Conservation (phyloP, 768 basidiomycete genomes). For the Lepiota venenata region DNA sequence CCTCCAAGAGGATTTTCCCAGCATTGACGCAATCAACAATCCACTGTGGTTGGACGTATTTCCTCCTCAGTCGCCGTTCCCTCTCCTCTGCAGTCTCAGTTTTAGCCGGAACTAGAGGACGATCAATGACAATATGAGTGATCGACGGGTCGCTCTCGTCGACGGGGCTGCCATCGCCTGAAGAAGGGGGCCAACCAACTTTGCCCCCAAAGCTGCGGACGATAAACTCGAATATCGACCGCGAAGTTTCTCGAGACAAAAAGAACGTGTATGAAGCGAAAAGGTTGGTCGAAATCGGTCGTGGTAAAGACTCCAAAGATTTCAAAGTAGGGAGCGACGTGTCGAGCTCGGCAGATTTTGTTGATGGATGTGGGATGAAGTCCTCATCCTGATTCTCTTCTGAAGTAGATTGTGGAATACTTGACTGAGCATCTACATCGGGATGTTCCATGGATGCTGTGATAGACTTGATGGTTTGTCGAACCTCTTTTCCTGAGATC, state of each 20-base stretch:
- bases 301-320: conserved; percentile 57
- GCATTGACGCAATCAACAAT: conserved; percentile 94
- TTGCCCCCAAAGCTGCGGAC: conserved; percentile 89
- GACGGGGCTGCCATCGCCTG: conserved; percentile 79
- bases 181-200: conserved; percentile 84
- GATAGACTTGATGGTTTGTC: conserved; percentile 60
- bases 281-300: conserved; percentile 53
- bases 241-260: conserved; percentile 89
- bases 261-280: conserved; percentile 90
- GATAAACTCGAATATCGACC: conserved; percentile 91
- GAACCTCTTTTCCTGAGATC: conserved; percentile 50
- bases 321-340: conserved; percentile 65
- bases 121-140: conserved; percentile 94
- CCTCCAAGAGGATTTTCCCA: conserved; percentile 80
- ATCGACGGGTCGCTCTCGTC: conserved; percentile 78
- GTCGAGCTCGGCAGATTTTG: conserved; percentile 39
- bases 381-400: conserved; percentile 48
- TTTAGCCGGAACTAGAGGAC: conserved; percentile 54
- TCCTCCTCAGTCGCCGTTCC: conserved; percentile 63
- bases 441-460: conserved; percentile 29
- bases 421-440: conserved; percentile 25
- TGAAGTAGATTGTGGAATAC: conserved; percentile 14
- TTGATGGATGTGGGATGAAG: conserved; percentile 61
- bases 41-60: conserved; percentile 97
- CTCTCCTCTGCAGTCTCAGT: conserved; percentile 56